Conservation (phyloP, 768 basidiomycete genomes). For the Cyclocybe cylindracea region DNA sequence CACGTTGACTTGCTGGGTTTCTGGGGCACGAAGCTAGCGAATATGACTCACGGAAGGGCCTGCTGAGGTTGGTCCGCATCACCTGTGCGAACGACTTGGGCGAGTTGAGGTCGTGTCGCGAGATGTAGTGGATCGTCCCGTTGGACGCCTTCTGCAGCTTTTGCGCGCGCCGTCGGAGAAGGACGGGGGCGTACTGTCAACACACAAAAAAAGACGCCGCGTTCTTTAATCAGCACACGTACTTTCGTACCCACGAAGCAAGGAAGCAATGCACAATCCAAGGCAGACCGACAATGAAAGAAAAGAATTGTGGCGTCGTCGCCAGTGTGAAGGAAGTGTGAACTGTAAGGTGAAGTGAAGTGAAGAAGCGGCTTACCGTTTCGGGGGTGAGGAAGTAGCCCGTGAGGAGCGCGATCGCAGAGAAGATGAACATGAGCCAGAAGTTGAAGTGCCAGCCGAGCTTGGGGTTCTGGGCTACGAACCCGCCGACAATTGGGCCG, state of each 20-base stretch:
- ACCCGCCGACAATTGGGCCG: constrained; percentile 73
- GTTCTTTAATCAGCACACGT: no score
- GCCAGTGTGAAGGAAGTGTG: no score
- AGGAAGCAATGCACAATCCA: no score
- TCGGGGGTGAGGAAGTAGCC: constrained; percentile 56
- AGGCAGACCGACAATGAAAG: no score
- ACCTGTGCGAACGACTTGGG: constrained; percentile 42
- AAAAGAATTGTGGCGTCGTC: no score
- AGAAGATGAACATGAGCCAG: constrained; percentile 63
- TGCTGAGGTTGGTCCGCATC: constrained; percentile 49
- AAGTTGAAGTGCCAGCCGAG: constrained; percentile 66
- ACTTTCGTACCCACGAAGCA: no score
- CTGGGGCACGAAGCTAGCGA: neutral
- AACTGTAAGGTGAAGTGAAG: neutral
- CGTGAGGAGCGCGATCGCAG: constrained; percentile 42
- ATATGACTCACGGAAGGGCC: constrained; percentile 50
- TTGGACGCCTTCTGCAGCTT: constrained; percentile 43
- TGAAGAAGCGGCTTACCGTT: constrained; percentile 40
- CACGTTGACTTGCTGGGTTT: neutral
- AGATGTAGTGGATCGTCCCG: constrained; percentile 44
- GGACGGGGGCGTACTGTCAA: constrained; percentile 56
- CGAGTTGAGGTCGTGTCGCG: constrained; percentile 47
- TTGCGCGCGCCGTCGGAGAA: constrained; percentile 53
- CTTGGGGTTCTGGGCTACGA: constrained; percentile 45
- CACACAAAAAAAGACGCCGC: neutral